A percentile compares a stretch with the other conserved stretches of the same genome.
Evolutionary conservation across 257 asterid species (phyloP).

Genomic region (Linaria vulgaris): DNA sequence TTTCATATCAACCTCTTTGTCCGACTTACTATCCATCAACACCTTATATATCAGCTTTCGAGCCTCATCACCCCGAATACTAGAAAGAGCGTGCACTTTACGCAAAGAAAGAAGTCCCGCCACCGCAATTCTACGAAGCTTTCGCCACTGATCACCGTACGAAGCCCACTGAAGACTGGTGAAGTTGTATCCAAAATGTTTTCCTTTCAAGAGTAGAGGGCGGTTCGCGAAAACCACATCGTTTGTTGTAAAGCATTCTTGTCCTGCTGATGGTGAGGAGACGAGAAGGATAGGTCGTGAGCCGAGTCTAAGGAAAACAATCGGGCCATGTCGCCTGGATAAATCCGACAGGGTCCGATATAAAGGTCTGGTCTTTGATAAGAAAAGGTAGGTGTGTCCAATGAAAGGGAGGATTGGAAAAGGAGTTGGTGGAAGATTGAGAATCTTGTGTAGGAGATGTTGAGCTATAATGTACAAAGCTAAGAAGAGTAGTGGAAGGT

Average conservation of each 20-base stretch:
- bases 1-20: slow-evolving; percentile 16
- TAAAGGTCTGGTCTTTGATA: slow-evolving; percentile 41
- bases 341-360: slow-evolving; percentile 39
- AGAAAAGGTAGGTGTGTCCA: slow-evolving; percentile 53
- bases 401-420: slow-evolving; percentile 41
- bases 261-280: slow-evolving; percentile 47
- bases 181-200: slow-evolving; percentile 51
- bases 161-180: slow-evolving; percentile 48
- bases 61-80: slow-evolving; percentile 29
- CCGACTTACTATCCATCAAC: background rate
- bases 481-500: slow-evolving; percentile 25
- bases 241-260: slow-evolving; percentile 52
- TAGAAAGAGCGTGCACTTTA: slow-evolving; percentile 17
- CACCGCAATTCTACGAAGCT: slow-evolving; percentile 39
- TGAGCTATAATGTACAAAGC: slow-evolving; percentile 26
- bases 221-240: slow-evolving; percentile 55
- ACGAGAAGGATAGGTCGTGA: slow-evolving; percentile 48
- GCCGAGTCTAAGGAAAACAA: slow-evolving; percentile 45
- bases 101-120: slow-evolving; percentile 34
- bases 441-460: slow-evolving; percentile 31
- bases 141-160: slow-evolving; percentile 48
- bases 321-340: slow-evolving; percentile 39
- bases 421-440: slow-evolving; percentile 52
- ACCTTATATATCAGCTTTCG: slow-evolving; percentile 14
- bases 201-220: slow-evolving; percentile 51